Conservation (phyloP, 2,329 filamentous ascomycete genomes). For the Beauveria caledonica region DNA sequence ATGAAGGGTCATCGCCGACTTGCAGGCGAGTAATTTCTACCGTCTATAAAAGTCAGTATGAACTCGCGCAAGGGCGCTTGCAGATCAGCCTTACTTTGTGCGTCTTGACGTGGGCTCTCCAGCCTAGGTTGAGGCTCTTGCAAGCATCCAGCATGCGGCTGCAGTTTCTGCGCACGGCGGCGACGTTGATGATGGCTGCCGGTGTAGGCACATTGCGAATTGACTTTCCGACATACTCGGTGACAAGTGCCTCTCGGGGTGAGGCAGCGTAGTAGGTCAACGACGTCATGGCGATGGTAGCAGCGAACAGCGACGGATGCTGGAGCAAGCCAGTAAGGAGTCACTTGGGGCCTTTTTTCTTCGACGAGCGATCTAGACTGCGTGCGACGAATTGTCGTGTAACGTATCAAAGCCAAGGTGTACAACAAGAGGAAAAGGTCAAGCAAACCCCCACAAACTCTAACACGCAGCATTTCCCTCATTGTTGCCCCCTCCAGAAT, state of each 20-base stretch:
- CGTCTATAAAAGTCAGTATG: constrained; percentile 41
- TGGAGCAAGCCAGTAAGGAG: neutral
- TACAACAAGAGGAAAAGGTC: neutral
- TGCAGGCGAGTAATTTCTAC: constrained; percentile 58
- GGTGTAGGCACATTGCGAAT: constrained; percentile 57
- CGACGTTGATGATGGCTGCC: constrained; percentile 58
- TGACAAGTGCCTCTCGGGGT: constrained; percentile 17
- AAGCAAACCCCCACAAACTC: neutral
- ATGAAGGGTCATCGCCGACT: constrained; percentile 47
- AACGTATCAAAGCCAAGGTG: neutral
- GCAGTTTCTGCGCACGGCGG: constrained; percentile 60
- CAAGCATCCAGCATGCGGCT: constrained; percentile 60
- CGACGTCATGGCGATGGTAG: constrained; percentile 15
- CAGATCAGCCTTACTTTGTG: constrained; percentile 53
- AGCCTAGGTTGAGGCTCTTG: constrained; percentile 50
- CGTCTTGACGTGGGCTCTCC: constrained; percentile 74
- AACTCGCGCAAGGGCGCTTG: neutral
- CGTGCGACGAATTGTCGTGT: neutral
- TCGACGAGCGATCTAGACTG: neutral
- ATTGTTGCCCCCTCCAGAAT: neutral
- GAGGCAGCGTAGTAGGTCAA: constrained; percentile 18
- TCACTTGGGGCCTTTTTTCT: neutral
- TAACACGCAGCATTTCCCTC: neutral
- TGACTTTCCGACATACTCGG: constrained; percentile 43
- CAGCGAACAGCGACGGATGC: neutral